Percentiles rank a stretch among this genome's conserved stretches.
These are phyloP conservation scores for Diutina siamensis DNA, from an alignment of 1,139 yeast genomes.

Conservation along the genomic window DNA sequence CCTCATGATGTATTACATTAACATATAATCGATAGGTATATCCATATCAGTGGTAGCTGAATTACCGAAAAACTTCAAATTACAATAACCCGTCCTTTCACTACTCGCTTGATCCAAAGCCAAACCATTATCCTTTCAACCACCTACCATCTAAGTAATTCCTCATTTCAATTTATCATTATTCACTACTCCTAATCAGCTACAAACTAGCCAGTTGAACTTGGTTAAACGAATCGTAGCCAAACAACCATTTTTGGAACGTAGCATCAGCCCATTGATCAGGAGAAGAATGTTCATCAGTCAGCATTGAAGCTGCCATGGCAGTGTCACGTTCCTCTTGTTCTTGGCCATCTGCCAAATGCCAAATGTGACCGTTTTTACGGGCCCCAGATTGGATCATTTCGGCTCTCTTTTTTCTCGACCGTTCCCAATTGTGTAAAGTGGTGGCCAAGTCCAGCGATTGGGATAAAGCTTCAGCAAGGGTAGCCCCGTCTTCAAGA, in stretches of 20 bases:
- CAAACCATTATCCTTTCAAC: no score
- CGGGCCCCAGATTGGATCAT: slow-evolving; percentile 6
- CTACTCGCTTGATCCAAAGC: no score
- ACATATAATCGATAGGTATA: no score
- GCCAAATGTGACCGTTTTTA: slow-evolving; percentile 6
- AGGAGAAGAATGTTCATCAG: background rate
- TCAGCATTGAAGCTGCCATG: background rate
- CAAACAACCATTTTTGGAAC: slow-evolving; percentile 5
- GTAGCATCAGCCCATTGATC: slow-evolving; percentile 3
- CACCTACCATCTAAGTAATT: no score
- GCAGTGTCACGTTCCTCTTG: slow-evolving; percentile 6
- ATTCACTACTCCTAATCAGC: no score
- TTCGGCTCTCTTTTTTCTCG: slow-evolving; percentile 2
- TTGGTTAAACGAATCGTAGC: background rate
- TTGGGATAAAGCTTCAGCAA: slow-evolving; percentile 5
- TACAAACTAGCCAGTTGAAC: background rate
- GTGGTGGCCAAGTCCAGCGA: background rate
- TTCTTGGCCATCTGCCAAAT: slow-evolving; percentile 6
- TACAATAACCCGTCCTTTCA: no score
- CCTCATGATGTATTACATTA: no score
- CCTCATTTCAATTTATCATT: no score
- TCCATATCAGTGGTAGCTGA: no score
- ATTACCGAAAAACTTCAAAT: no score
- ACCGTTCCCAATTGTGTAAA: slow-evolving; percentile 2
- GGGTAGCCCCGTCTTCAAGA: slow-evolving; percentile 12